Evolutionary conservation across 306 rosid genomes (phyloP).

Genomic region (Rubus idaeus): DNA sequence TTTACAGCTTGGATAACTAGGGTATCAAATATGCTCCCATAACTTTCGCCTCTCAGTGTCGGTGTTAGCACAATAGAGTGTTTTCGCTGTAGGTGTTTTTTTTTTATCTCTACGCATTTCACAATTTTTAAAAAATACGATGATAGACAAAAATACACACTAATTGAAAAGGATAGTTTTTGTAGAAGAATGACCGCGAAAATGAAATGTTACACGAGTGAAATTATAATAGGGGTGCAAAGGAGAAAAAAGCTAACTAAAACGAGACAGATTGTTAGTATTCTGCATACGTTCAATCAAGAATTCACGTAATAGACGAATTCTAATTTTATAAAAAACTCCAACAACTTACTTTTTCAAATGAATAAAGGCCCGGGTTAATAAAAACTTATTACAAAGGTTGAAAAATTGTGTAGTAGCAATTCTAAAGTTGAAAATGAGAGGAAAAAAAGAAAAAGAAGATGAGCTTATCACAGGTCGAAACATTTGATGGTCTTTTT

Average conservation of each 20-base stretch:
- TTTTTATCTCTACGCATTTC: too few species aligned
- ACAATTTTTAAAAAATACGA: too few species aligned
- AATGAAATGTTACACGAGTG: background rate
- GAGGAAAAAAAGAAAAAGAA: background rate
- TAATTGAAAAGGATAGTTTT: background rate
- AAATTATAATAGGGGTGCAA: background rate
- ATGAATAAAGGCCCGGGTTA: background rate
- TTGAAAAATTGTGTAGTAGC: background rate
- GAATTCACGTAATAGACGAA: background rate
- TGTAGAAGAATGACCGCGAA: background rate
- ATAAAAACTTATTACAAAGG: background rate
- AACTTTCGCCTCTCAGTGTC: background rate
- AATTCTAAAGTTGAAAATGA: background rate
- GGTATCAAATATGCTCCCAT: background rate
- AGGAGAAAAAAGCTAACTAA: background rate
- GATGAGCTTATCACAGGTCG: background rate
- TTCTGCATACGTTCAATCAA: background rate
- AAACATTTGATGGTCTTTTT: slow-evolving; percentile 1
- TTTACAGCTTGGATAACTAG: background rate
- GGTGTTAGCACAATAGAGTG: too few species aligned
- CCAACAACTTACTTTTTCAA: background rate
- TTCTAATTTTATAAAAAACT: background rate
- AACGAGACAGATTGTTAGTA: background rate
- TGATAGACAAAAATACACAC: background rate
- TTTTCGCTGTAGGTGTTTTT: too few species aligned